Percentiles rank a stretch among this genome's conserved stretches.
Evolutionary conservation across 306 rosid species (phyloP).

Genomic region (Myrica gale): DNA sequence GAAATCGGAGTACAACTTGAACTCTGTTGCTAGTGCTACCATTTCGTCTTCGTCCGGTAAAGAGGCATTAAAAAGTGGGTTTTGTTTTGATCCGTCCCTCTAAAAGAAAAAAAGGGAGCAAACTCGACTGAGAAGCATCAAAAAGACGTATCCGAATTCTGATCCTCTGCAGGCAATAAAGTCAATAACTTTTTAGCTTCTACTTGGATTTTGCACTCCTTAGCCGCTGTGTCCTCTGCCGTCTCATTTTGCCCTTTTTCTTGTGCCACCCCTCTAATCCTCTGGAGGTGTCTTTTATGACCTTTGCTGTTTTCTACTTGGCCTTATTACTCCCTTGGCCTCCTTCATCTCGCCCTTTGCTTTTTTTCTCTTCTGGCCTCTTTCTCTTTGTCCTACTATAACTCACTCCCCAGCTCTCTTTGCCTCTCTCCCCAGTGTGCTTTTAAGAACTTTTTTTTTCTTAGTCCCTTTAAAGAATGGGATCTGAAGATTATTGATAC

Average conservation of each 20-base stretch:
- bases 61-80: conserved; percentile 3
- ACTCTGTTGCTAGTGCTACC: neutral
- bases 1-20: too few relatives aligned
- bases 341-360: too few relatives aligned
- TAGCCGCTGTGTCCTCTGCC: conserved; percentile 1
- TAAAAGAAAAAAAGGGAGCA: neutral
- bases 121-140: neutral
- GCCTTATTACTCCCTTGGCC: neutral
- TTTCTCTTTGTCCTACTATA: too few relatives aligned
- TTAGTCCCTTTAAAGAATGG: too few relatives aligned
- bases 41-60: too few relatives aligned
- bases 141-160: conserved; percentile 16
- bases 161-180: conserved; percentile 31
- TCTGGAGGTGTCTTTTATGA: conserved; percentile 4
- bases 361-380: too few relatives aligned
- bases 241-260: conserved; percentile 10
- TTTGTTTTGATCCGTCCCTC: conserved; percentile 12
- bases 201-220: conserved; percentile 29
- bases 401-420: too few relatives aligned
- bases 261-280: neutral
- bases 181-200: conserved; percentile 23
- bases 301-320: conserved; percentile 28
- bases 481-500: too few relatives aligned
- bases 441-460: too few relatives aligned
- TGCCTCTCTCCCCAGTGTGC: too few relatives aligned